phyloP scores from a whole-genome alignment of 805 yeast genomes.

The Cyberlindnera nakhonratchasimensis region DNA sequence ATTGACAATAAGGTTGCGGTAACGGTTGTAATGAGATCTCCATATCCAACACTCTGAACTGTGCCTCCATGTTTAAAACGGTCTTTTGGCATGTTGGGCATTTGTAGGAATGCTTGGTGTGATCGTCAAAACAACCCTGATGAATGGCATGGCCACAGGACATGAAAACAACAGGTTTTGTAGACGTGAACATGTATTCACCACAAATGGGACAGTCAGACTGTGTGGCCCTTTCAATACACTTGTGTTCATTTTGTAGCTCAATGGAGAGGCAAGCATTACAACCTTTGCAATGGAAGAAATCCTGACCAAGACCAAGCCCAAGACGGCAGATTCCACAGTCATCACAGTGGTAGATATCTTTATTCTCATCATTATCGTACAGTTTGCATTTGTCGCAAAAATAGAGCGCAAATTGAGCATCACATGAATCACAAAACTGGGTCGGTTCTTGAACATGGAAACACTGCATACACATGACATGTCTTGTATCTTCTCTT shows the following conservation, averaged over 20 bases:
- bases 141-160: conserved; percentile 93
- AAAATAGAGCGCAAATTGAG: conserved; percentile 67
- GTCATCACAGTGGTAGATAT: conserved; percentile 86
- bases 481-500: conserved; percentile 57
- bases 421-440: conserved; percentile 65
- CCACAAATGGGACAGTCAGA: conserved; percentile 92
- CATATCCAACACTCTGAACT: conserved; percentile 79
- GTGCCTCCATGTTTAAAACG: conserved; percentile 81
- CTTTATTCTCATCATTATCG: conserved; percentile 76
- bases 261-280: conserved; percentile 85
- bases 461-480: conserved; percentile 78
- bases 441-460: conserved; percentile 72
- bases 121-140: conserved; percentile 76
- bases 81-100: conserved; percentile 90
- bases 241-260: conserved; percentile 70
- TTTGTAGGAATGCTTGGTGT: conserved; percentile 78
- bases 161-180: conserved; percentile 85
- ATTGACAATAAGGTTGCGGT: conserved; percentile 73
- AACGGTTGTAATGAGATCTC: conserved; percentile 74
- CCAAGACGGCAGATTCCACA: conserved; percentile 95
- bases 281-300: conserved; percentile 87
- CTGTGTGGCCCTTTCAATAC: conserved; percentile 84
- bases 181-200: conserved; percentile 83
- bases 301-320: conserved; percentile 81
- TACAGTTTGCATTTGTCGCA: conserved; percentile 77